phyloP scores from a whole-genome alignment of 306 rosid genomes.

The Corylus avellana region DNA sequence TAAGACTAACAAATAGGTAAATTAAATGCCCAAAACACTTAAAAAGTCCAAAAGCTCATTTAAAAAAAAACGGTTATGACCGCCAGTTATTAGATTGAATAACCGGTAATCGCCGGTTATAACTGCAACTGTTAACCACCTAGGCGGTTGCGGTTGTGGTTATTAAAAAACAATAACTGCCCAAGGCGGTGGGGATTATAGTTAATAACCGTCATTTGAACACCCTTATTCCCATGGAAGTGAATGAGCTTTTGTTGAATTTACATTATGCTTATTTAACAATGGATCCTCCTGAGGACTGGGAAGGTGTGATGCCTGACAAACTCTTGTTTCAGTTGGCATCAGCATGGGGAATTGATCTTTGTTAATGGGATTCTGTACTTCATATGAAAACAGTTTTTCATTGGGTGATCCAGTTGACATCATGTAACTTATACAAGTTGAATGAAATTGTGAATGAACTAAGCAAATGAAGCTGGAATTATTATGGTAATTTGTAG shows the following conservation, averaged over 20 bases:
- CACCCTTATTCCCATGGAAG: slow-evolving; percentile 52
- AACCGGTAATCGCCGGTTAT: no score
- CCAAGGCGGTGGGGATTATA: no score
- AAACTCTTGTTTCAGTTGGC: slow-evolving; percentile 86
- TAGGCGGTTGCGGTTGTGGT: no score
- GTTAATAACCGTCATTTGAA: no score
- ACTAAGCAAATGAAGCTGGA: not conserved
- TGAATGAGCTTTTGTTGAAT: slow-evolving; percentile 71
- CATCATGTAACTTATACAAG: not conserved
- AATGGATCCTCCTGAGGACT: slow-evolving; percentile 71
- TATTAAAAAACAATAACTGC: no score
- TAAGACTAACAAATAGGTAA: no score
- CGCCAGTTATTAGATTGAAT: no score
- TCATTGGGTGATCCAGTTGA: not conserved
- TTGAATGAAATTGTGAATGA: not conserved
- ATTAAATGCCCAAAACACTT: no score
- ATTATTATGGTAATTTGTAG: not conserved
- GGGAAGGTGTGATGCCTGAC: slow-evolving; percentile 87
- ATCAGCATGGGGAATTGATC: slow-evolving; percentile 57
- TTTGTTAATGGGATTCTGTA: not conserved
- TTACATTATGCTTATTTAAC: slow-evolving; percentile 74
- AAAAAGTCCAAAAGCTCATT: no score
- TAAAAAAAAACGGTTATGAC: no score
- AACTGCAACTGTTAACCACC: no score
- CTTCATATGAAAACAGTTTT: not conserved